These are phyloP conservation scores for Phytopythium oedochilum DNA, from an alignment of 352 stramenopile species.

Conservation along the genomic window DNA sequence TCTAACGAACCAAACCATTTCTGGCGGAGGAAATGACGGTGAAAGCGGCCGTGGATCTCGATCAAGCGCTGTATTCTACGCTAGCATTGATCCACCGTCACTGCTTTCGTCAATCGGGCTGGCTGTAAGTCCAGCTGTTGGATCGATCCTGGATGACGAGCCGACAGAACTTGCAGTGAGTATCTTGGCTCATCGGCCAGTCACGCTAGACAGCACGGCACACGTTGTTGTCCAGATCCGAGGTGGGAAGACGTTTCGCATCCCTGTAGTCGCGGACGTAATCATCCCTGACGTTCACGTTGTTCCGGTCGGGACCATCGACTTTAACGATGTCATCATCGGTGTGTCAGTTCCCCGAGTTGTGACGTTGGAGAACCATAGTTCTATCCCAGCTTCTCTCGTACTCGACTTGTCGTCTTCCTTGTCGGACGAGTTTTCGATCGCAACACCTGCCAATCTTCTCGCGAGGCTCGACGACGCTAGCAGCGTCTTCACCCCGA, in stretches of 20 bases:
- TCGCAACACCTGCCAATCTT: constrained; percentile 46
- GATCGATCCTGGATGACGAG: constrained; percentile 44
- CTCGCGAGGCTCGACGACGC: constrained; percentile 65
- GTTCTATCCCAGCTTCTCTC: constrained; percentile 71
- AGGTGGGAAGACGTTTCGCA: constrained; percentile 58
- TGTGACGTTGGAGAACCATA: constrained; percentile 77
- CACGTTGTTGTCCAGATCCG: constrained; percentile 61
- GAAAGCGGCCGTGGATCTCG: constrained; percentile 6
- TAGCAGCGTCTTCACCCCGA: constrained; percentile 71
- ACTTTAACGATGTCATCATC: constrained; percentile 84
- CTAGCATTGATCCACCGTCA: constrained; percentile 44
- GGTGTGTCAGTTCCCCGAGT: constrained; percentile 58
- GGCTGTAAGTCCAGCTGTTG: constrained; percentile 31
- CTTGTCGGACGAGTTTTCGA: constrained; percentile 57
- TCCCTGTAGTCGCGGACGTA: constrained; percentile 56
- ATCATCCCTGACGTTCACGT: constrained; percentile 83
- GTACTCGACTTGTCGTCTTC: constrained; percentile 58
- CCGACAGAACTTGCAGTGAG: constrained; percentile 47
- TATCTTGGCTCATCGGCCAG: constrained; percentile 44
- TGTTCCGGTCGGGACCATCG: constrained; percentile 22
- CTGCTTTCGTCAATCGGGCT: constrained; percentile 33
- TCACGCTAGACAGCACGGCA: constrained; percentile 35
- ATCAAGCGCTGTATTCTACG: constrained; percentile 43
- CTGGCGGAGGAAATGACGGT: neutral
- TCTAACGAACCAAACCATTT: constrained; percentile 23